Conservation (phyloP, 192 early-diverging fungal genomes). For the Coemansia sp. region DNA sequence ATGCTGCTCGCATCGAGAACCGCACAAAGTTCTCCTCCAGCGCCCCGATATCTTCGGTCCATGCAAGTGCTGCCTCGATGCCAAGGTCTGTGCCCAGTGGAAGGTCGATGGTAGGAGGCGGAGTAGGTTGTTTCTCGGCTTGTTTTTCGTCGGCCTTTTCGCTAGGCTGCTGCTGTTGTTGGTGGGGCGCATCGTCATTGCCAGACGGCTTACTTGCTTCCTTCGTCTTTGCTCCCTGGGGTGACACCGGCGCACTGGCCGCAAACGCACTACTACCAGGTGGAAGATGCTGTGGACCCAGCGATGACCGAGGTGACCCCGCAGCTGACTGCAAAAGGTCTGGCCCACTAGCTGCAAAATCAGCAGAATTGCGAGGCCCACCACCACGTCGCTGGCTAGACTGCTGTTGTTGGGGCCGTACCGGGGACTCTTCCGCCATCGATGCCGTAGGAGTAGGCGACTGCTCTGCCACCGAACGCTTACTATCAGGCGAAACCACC, state of each 20-base stretch:
- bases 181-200: background rate
- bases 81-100: conserved; percentile 12
- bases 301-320: background rate
- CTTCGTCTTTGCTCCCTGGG: background rate
- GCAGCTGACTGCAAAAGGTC: background rate
- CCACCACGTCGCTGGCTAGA: no score
- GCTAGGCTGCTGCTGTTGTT: conserved; percentile 5
- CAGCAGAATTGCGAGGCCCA: conserved; percentile 20
- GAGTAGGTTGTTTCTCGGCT: conserved; percentile 6
- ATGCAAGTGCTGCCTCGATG: conserved; percentile 33
- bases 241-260: conserved; percentile 5
- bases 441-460: conserved; percentile 2
- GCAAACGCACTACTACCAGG: background rate
- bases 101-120: conserved; percentile 11
- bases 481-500: conserved; percentile 8
- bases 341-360: conserved; percentile 6
- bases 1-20: conserved; percentile 39
- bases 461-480: background rate
- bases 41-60: conserved; percentile 48
- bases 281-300: background rate
- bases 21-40: conserved; percentile 49
- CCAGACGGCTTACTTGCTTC: background rate
- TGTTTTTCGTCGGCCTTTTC: no score
- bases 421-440: background rate
- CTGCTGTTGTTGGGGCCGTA: conserved; percentile 3